phyloP scores from a whole-genome alignment of 2,329 filamentous ascomycete genomes.

The Colletotrichum salicis region DNA sequence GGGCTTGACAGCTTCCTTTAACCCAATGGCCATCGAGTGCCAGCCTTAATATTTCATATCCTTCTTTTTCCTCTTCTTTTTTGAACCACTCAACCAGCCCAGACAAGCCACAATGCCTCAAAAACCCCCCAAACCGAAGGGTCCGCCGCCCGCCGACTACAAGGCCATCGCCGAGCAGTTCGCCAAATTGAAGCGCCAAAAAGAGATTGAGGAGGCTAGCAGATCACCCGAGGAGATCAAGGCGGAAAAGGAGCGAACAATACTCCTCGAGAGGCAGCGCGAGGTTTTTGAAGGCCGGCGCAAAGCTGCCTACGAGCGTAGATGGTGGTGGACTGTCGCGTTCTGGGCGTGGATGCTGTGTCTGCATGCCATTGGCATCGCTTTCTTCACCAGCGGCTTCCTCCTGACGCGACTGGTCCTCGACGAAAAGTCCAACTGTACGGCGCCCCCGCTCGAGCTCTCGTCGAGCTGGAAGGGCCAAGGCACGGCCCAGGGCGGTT shows the following conservation, averaged over 20 bases:
- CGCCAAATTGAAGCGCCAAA: slow-evolving; percentile 62
- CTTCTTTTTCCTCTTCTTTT: slow-evolving; percentile 23
- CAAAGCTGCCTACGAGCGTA: slow-evolving; percentile 60
- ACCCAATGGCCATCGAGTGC: slow-evolving; percentile 33
- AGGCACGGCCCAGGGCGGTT: slow-evolving; percentile 71
- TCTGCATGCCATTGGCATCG: slow-evolving; percentile 84
- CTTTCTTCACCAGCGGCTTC: slow-evolving; percentile 95
- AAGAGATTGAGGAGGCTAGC: slow-evolving; percentile 54
- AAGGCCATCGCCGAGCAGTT: slow-evolving; percentile 64
- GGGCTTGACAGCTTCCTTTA: slow-evolving; percentile 24
- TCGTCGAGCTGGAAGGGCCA: slow-evolving; percentile 51
- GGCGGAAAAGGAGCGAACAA: slow-evolving; percentile 46
- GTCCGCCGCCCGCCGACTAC: slow-evolving; percentile 53
- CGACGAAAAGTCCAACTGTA: slow-evolving; percentile 79
- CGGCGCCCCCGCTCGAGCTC: slow-evolving; percentile 71
- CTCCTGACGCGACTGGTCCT: slow-evolving; percentile 87
- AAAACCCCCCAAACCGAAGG: slow-evolving; percentile 27
- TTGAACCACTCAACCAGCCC: background rate
- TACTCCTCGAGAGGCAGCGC: slow-evolving; percentile 56
- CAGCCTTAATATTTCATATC: slow-evolving; percentile 22
- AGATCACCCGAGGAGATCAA: slow-evolving; percentile 38
- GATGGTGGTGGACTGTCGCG: slow-evolving; percentile 68
- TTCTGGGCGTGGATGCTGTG: slow-evolving; percentile 78
- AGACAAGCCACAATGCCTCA: slow-evolving; percentile 30
- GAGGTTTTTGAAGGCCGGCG: slow-evolving; percentile 59